phyloP scores from a whole-genome alignment of 106 monocot genomes.

The Gastrodia elata region DNA sequence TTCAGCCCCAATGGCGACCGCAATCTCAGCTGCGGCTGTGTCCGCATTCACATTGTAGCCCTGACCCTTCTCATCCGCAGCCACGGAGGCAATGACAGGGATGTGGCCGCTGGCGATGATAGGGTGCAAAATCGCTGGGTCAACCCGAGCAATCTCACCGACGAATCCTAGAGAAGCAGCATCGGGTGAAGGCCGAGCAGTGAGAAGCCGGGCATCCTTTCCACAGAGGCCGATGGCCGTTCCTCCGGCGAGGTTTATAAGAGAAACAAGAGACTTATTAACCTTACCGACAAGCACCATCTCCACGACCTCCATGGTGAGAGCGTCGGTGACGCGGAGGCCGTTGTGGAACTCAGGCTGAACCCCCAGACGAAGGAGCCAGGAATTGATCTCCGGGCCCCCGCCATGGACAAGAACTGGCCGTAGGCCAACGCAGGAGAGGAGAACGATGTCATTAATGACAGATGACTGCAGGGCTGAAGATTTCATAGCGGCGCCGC shows the following conservation, averaged over 20 bases:
- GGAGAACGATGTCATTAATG: constrained; percentile 76
- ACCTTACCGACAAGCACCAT: constrained; percentile 95
- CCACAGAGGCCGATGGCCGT: constrained; percentile 84
- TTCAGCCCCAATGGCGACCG: constrained; percentile 79
- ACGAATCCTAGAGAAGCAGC: constrained; percentile 73
- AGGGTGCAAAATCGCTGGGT: constrained; percentile 58
- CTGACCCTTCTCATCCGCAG: constrained; percentile 59
- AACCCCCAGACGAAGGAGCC: constrained; percentile 56
- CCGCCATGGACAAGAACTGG: constrained; percentile 90
- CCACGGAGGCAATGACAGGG: constrained; percentile 89
- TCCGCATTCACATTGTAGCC: constrained; percentile 88
- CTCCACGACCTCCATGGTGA: constrained; percentile 95
- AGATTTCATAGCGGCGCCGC: constrained; percentile 91
- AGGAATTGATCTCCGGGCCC: constrained; percentile 84
- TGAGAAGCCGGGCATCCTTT: constrained; percentile 70
- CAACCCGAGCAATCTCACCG: constrained; percentile 65
- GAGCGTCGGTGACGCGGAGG: constrained; percentile 83
- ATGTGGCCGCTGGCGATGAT: constrained; percentile 50
- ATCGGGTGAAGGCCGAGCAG: constrained; percentile 58
- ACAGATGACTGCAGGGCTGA: constrained; percentile 48
- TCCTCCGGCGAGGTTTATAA: constrained; percentile 67
- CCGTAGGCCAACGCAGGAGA: constrained; percentile 81
- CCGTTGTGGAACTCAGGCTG: constrained; percentile 70
- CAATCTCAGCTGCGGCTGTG: constrained; percentile 81
- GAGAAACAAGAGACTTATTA: constrained; percentile 82